Evolutionary conservation across 345 rosid species (phyloP).

Genomic region (Brassica juncea): DNA sequence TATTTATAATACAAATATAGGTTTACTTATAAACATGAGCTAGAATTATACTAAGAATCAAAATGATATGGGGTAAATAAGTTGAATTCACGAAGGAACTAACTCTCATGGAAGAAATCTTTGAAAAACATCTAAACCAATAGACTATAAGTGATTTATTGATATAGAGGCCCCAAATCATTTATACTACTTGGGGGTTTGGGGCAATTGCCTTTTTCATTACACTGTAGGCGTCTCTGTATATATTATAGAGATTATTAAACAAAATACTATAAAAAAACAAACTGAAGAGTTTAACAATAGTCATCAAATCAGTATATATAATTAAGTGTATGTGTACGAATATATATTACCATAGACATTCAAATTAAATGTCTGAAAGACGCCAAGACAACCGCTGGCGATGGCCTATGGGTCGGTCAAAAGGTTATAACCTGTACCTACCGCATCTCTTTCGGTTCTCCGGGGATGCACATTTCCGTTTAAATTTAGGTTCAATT

Average conservation of each 20-base stretch:
- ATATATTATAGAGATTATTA: background rate
- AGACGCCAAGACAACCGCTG: constrained; percentile 27
- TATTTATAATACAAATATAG: too few species aligned
- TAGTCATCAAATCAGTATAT: background rate
- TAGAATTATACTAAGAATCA: too few species aligned
- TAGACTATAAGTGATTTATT: too few species aligned
- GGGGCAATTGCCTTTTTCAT: too few species aligned
- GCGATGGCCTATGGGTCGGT: background rate
- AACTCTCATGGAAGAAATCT: too few species aligned
- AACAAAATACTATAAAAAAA: background rate
- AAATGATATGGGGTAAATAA: too few species aligned
- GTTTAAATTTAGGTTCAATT: too few species aligned
- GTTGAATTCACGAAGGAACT: too few species aligned
- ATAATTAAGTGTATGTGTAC: background rate
- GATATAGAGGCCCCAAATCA: too few species aligned
- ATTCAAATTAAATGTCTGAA: constrained; percentile 4
- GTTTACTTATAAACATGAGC: too few species aligned
- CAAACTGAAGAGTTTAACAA: background rate
- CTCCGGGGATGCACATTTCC: background rate
- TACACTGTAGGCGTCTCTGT: background rate
- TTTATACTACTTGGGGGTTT: too few species aligned
- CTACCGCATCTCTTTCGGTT: constrained; percentile 22
- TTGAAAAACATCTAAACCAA: too few species aligned
- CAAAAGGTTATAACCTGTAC: constrained; percentile 24
- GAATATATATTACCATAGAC: background rate